phyloP scores from a whole-genome alignment of 2,329 filamentous ascomycete species.

The Nectriaceae sp. region DNA sequence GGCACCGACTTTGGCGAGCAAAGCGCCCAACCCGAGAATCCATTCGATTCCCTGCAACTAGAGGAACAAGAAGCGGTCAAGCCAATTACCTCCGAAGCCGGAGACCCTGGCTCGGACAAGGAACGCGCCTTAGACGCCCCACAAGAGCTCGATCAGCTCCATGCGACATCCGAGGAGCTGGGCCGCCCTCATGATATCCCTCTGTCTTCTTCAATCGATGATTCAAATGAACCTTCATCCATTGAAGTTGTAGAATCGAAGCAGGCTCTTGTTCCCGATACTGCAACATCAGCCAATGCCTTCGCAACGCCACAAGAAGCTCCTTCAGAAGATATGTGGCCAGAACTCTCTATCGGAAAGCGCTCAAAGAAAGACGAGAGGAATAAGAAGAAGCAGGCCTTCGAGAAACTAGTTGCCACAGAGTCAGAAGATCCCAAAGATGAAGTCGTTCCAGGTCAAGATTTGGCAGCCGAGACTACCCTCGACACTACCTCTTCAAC shows the following conservation, averaged over 20 bases:
- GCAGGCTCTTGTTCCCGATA: background rate
- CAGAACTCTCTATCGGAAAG: slow-evolving; percentile 5
- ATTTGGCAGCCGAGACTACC: background rate
- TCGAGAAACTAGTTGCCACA: background rate
- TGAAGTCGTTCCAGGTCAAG: background rate
- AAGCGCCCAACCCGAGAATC: slow-evolving; percentile 1
- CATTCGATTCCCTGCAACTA: slow-evolving; percentile 4
- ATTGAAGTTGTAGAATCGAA: background rate
- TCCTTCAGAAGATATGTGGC: background rate
- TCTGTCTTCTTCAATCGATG: slow-evolving; percentile 1
- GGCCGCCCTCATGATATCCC: slow-evolving; percentile 1
- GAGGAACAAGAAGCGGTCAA: slow-evolving; percentile 11
- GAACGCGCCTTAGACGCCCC: slow-evolving; percentile 5
- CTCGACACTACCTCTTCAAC: background rate
- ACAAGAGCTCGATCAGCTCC: slow-evolving; percentile 3
- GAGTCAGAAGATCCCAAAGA: background rate
- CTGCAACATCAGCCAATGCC: background rate
- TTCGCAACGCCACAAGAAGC: background rate
- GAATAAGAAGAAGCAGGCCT: slow-evolving; percentile 29
- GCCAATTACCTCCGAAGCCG: slow-evolving; percentile 6
- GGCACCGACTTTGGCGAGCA: slow-evolving; percentile 3
- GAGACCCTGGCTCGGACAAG: slow-evolving; percentile 1
- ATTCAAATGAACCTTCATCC: background rate
- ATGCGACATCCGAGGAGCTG: background rate
- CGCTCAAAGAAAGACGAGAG: slow-evolving; percentile 33